Evolutionary conservation across 2,329 filamentous ascomycete genomes (phyloP).

Genomic region (Malbranchea cinnamomea): DNA sequence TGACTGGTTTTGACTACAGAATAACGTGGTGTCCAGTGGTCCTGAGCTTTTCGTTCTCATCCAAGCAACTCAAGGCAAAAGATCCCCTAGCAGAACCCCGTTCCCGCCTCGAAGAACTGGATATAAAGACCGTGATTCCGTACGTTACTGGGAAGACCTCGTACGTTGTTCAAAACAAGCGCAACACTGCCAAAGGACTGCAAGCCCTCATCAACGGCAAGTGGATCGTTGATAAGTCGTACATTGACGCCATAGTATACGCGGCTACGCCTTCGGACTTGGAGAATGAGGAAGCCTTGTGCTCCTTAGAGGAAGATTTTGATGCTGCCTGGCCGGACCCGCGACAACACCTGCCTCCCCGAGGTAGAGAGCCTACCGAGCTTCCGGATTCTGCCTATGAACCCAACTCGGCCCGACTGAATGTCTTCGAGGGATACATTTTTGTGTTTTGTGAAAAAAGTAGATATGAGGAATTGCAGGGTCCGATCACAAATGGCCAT

Average conservation of each 20-base stretch:
- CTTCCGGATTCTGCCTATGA: constrained; percentile 54
- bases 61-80: constrained; percentile 49
- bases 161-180: constrained; percentile 75
- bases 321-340: constrained; percentile 64
- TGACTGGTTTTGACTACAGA: constrained; percentile 27
- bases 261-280: constrained; percentile 39
- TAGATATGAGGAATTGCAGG: constrained; percentile 62
- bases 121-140: constrained; percentile 68
- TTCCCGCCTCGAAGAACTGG: constrained; percentile 60
- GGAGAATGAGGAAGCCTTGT: constrained; percentile 36
- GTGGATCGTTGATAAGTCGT: constrained; percentile 52
- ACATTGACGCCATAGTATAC: constrained; percentile 55
- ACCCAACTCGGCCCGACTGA: constrained; percentile 49
- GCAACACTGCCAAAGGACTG: constrained; percentile 76
- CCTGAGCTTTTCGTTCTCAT: constrained; percentile 66
- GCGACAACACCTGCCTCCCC: constrained; percentile 54
- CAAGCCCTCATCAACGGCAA: constrained; percentile 73
- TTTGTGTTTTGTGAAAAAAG: constrained; percentile 70
- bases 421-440: constrained; percentile 72
- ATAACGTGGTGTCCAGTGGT: constrained; percentile 67
- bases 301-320: constrained; percentile 64
- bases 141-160: constrained; percentile 61
- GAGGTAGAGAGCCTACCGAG: constrained; percentile 58
- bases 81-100: constrained; percentile 49
- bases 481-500: constrained; percentile 60